Evolutionary conservation across 352 stramenopile species (phyloP), one percentile per base, ranked within the genome.

Genomic region (Phytophthora megakarya): DNA sequence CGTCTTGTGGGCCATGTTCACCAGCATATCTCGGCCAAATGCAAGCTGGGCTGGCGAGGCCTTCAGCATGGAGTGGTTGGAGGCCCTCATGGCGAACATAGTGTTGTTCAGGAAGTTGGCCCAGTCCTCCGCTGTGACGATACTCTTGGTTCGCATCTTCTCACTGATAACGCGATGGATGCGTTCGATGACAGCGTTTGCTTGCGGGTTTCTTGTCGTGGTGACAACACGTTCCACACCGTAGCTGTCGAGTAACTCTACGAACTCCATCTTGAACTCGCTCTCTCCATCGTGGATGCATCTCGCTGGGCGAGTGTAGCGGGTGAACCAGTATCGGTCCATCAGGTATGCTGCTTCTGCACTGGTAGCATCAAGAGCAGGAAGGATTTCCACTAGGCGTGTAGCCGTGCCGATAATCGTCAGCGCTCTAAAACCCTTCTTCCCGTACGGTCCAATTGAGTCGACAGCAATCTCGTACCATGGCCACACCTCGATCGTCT

Each of bases 31-130:
- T 0, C 56, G 35, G 4, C 46, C 37, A 11, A 65, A 58, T 0
- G 38, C 47, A 16, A 16, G 46, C 3, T 65, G 38, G 0, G 38
- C 38, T 11, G 46, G 46, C 3, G 46, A 58, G 0, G 56, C 18
- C 10, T 57, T 18, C 0, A 32, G 51, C n/a, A 44, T 57, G 5
- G 23, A 37, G 15, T 58, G 26, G 11, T 58, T 10, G 1, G 28
- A 25, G 5, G 55, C 13, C 0, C 45, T 23, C 1, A 64, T 23
- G 2, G 46, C 46, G n/a, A 65, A 51, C 0, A 38, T 57, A 1
- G n/a, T 56, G 21, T 57, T 49, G 45, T 57, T 38, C 0, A 65
- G 25, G 15, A 57, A 57, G 26, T 5, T 38, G n/a, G n/a, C 37
- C 46, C 46, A 65, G 19, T 65, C 56, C 0, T 28, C 28, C 3